Base-by-base conservation (phyloP, 192 early-diverging fungal genomes). In the Coemansia biformis region DNA sequence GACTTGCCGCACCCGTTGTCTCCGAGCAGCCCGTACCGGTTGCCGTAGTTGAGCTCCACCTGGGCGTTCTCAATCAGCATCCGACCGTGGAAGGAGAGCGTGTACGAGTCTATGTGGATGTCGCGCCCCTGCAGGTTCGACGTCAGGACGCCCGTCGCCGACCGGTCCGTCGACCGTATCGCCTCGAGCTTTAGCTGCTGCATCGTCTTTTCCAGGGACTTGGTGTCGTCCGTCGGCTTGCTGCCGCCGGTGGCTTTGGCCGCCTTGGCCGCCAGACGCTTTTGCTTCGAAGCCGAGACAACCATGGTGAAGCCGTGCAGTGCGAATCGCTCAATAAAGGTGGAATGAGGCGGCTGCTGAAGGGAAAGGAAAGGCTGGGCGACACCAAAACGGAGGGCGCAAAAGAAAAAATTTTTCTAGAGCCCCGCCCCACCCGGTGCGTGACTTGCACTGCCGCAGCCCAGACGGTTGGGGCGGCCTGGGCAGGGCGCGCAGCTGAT, bases 11-110 rank as follows among this genome's bases (percentile, higher is more conserved):
- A 87, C 14, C 96, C 96, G 79, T 99, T 98, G 45, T 86, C 77
- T 30, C 93, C 94, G 44, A 99, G 80, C 43, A 99, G 81, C 63
- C 93, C 96, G 59, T 96, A 96, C 49, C 96, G 82, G 72, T 93
- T 86, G 57, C 96, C 96, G 76, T 87, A 96, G 83, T 99, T 99
- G 68, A 99, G 83, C 78, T 97, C 94, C 40, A 99, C 84, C 33
- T 83, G 85, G 31, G 93, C 84, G 66, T 98, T 95, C 45, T 87
- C 81, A 61, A 99, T 87, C 42, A 99, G 82, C 55, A 87, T 83
- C 69, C 95, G 90, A 24, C 92, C 94, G 75, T 88, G 90, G 79
- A 86, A 97, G 36, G 84, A 86, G 48, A 99, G 85, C 22, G 90
- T 88, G 82, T 85, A 97, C 13, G 82, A 85, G 66, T 97, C 93